These are phyloP conservation scores for Lactarius evosmus DNA, from an alignment of 768 basidiomycete species.

Conservation along the genomic window DNA sequence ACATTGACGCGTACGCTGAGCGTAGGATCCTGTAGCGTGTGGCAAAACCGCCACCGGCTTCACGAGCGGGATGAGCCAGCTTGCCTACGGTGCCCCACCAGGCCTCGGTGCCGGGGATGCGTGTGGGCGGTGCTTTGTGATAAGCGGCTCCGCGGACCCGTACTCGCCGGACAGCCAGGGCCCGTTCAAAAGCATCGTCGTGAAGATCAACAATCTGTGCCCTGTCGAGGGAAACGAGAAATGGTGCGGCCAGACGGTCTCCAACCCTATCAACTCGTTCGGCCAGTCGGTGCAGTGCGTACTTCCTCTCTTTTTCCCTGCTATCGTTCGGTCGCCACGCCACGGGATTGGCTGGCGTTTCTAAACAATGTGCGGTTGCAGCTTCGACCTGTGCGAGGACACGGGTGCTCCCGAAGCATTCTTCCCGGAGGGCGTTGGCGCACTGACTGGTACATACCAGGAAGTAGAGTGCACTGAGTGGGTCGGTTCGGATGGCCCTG, in stretches of 20 bases:
- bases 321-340: not conserved
- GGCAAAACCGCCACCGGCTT: conserved; percentile 48
- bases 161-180: conserved; percentile 49
- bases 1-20: not conserved
- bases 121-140: conserved; percentile 65
- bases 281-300: conserved; percentile 50
- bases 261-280: conserved; percentile 43
- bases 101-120: conserved; percentile 55
- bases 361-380: conserved; percentile 27
- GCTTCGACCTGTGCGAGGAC: conserved; percentile 61
- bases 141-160: no score
- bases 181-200: conserved; percentile 54
- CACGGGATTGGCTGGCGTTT: not conserved
- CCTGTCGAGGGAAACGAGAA: conserved; percentile 48
- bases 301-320: not conserved
- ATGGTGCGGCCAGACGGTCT: conserved; percentile 53
- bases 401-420: conserved; percentile 50
- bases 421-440: conserved; percentile 55
- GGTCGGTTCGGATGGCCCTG: conserved; percentile 49
- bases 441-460: conserved; percentile 50
- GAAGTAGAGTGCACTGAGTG: conserved; percentile 58
- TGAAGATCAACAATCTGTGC: conserved; percentile 48
- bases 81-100: conserved; percentile 50
- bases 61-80: conserved; percentile 56
- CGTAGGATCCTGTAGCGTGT: conserved; percentile 39